Percentiles rank a stretch among this genome's conserved stretches.
Evolutionary conservation across 2,329 filamentous ascomycete genomes (phyloP).

Genomic region (Epichloe sibirici): DNA sequence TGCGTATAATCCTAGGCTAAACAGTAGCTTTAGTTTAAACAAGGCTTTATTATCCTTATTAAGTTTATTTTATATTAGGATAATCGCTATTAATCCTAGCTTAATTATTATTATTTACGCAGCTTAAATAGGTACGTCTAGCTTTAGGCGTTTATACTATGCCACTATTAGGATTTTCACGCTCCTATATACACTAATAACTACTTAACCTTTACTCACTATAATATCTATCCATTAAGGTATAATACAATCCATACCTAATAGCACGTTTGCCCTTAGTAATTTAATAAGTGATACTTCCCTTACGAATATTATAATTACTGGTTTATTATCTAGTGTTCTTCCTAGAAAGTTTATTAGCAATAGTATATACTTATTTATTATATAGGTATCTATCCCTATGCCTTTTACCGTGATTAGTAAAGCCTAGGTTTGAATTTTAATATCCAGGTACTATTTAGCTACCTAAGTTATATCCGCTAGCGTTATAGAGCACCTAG

Average conservation of each 20-base stretch:
- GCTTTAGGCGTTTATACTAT: neutral
- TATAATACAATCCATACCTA: too few species aligned
- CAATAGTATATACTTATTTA: too few species aligned
- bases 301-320: too few species aligned
- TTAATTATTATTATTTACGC: too few species aligned
- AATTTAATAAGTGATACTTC: too few species aligned
- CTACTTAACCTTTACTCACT: neutral
- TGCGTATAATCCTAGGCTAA: too few species aligned
- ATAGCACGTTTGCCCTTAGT: too few species aligned
- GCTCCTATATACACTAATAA: neutral
- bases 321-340: too few species aligned
- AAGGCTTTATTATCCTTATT: neutral
- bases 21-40: neutral
- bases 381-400: neutral
- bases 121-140: neutral
- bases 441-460: neutral
- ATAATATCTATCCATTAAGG: neutral
- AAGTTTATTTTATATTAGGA: neutral
- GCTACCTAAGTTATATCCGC: neutral
- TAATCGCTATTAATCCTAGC: neutral
- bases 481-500: neutral
- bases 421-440: neutral
- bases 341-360: too few species aligned
- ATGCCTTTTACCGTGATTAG: neutral
- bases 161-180: neutral